Conservation (phyloP, 2,329 filamentous ascomycete genomes). For the Verticillium isaacii region DNA sequence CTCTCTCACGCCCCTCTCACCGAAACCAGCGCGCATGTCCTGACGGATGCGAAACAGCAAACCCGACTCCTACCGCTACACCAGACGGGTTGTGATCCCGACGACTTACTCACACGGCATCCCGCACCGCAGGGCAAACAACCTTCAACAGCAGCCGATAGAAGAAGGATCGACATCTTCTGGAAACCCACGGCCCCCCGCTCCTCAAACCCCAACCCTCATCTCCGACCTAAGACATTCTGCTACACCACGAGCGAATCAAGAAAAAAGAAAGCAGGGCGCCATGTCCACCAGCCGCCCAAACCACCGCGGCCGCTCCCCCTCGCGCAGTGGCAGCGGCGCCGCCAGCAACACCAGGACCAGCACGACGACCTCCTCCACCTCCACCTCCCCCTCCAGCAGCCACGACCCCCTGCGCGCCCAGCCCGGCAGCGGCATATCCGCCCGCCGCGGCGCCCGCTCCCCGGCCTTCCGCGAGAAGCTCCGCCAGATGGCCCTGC, state of each 20-base stretch:
- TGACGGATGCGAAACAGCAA: not conserved
- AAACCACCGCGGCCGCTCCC: not conserved
- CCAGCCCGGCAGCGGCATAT: conserved; percentile 17
- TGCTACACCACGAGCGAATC: not conserved
- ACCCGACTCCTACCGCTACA: not conserved
- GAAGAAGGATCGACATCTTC: not conserved
- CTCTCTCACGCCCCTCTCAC: not conserved
- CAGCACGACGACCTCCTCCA: not conserved
- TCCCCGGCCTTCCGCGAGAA: conserved; percentile 52
- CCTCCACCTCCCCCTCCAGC: conserved; percentile 1
- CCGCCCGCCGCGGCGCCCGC: conserved; percentile 33
- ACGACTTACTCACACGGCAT: not conserved
- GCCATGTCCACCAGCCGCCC: not conserved
- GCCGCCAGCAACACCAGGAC: not conserved
- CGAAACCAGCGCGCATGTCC: not conserved
- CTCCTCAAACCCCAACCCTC: not conserved
- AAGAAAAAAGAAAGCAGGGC: not conserved
- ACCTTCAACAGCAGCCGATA: not conserved
- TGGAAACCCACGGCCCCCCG: not conserved
- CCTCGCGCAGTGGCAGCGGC: not conserved
- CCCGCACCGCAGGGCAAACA: not conserved
- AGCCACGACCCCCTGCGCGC: conserved; percentile 12
- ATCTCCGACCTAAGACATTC: not conserved
- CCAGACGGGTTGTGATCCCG: not conserved
- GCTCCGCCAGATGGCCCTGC: conserved; percentile 60